Evolutionary conservation across 2,329 filamentous ascomycete species (phyloP), one percentile per base, ranked within the genome.

Genomic region (Fusarium marasasianum): DNA sequence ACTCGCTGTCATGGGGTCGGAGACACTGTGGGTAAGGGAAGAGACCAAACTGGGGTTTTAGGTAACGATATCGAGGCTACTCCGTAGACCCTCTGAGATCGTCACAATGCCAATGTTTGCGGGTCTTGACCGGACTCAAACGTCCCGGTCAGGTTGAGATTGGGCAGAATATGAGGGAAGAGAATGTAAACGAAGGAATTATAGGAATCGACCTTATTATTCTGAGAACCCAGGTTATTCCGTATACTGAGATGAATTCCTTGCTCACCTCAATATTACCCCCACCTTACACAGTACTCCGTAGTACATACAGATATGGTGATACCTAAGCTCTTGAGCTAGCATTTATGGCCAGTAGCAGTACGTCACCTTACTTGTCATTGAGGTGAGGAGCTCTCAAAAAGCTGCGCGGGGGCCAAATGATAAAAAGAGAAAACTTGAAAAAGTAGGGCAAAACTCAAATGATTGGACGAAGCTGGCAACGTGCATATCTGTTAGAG

Each of bases 101-200:
- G 59, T 66, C 65, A 54, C 57, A 51, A 56, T 73, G 53, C 40
- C 56, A 47, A 50, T 71, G 45, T 57, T 31, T 59, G 71, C 60
- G 70, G 67, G 56, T 35, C 55, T 29, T 70, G 47, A 6, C 35
- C 66, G 66, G 67, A 54, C 45, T 59, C 59, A 59, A 43, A 53
- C 55, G 35, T 41, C 51, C 67, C 58, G 66, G 60, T 70, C n/a
- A 69, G 71, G 71, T 74, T 40, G 71, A 74, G 54, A 66, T 73
- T 71, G 71, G 71, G 71, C 60, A 62, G 53, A 48, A 53, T 29
- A 33, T 45, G 17, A 31, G 43, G 31, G 54, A 35, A 29, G 57
- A 45, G 44, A 43, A 38, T 11, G 17, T n/a, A 22, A 47, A 26
- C 31, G 11, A 24, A 38, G 31, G 33, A 50, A 45, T 24, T 44